A percentile compares a stretch with the other conserved stretches of the same genome.
phyloP scores from a whole-genome alignment of 148 eudicot species.

The Vaccinium vitisidaea region DNA sequence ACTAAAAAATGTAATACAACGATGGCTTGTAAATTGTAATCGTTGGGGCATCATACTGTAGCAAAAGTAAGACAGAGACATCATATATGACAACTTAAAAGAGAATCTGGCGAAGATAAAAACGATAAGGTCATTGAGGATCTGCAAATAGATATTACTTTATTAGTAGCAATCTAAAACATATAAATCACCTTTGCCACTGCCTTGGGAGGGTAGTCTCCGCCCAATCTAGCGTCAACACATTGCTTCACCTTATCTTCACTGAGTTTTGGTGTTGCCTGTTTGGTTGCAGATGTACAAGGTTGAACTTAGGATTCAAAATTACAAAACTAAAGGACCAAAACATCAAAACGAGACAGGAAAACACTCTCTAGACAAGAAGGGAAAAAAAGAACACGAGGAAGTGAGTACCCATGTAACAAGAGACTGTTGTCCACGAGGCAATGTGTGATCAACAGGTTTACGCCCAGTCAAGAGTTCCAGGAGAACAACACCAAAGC shows the following conservation, averaged over 20 bases:
- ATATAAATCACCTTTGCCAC: slow-evolving; percentile 57
- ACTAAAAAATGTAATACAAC: slow-evolving; percentile 2
- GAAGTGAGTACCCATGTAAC: slow-evolving; percentile 69
- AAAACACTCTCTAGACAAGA: neutral
- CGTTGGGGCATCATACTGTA: neutral
- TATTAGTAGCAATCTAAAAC: neutral
- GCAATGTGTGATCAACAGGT: slow-evolving; percentile 78
- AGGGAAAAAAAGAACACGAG: neutral
- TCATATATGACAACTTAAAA: neutral
- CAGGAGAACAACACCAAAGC: slow-evolving; percentile 79
- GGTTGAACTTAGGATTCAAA: neutral
- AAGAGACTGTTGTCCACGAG: slow-evolving; percentile 82
- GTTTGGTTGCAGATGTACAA: neutral
- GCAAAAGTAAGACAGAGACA: neutral
- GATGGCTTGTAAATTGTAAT: neutral
- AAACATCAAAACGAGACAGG: neutral
- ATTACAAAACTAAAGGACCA: neutral
- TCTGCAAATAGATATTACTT: neutral
- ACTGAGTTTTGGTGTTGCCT: slow-evolving; percentile 84
- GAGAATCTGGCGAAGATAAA: neutral
- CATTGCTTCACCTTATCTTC: slow-evolving; percentile 79
- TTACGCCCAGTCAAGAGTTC: slow-evolving; percentile 85
- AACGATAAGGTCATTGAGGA: neutral
- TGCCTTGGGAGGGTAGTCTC: slow-evolving; percentile 75
- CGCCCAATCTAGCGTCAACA: slow-evolving; percentile 58